Evolutionary conservation across 805 yeast genomes (phyloP).

Genomic region (Brettanomyces nanus): DNA sequence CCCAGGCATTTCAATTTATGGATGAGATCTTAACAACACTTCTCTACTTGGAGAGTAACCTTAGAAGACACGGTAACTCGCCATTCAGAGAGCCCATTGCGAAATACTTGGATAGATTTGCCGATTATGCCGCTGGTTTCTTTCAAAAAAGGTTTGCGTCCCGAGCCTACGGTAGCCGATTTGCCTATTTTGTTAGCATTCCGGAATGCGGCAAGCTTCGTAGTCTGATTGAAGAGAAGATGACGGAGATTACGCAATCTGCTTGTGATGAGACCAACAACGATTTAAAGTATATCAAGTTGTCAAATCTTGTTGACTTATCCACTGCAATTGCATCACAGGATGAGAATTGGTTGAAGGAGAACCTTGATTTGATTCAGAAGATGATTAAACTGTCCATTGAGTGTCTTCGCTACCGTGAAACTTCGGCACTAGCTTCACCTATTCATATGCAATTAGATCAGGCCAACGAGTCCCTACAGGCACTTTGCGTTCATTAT

Average conservation of each 20-base stretch:
- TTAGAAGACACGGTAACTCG: constrained; percentile 77
- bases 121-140: constrained; percentile 63
- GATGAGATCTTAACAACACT: constrained; percentile 76
- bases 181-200: constrained; percentile 56
- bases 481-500: constrained; percentile 34
- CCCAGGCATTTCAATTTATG: constrained; percentile 87
- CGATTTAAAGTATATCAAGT: constrained; percentile 51
- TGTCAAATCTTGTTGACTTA: constrained; percentile 68
- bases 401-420: constrained; percentile 34
- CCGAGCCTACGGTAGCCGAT: constrained; percentile 55
- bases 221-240: constrained; percentile 42
- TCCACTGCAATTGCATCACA: constrained; percentile 41
- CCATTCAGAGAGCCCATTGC: constrained; percentile 92
- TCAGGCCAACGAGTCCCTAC: constrained; percentile 60
- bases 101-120: constrained; percentile 75
- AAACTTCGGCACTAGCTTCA: constrained; percentile 40
- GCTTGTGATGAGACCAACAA: constrained; percentile 39
- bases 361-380: constrained; percentile 38
- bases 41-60: constrained; percentile 67
- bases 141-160: constrained; percentile 60
- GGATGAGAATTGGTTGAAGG: constrained; percentile 46
- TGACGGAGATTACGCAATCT: constrained; percentile 39
- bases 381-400: constrained; percentile 35
- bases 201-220: constrained; percentile 51
- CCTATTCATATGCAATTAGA: constrained; percentile 61